These are phyloP conservation scores for Phalaenopsis aphrodite DNA, from an alignment of 106 monocot species.

Conservation along the genomic window DNA sequence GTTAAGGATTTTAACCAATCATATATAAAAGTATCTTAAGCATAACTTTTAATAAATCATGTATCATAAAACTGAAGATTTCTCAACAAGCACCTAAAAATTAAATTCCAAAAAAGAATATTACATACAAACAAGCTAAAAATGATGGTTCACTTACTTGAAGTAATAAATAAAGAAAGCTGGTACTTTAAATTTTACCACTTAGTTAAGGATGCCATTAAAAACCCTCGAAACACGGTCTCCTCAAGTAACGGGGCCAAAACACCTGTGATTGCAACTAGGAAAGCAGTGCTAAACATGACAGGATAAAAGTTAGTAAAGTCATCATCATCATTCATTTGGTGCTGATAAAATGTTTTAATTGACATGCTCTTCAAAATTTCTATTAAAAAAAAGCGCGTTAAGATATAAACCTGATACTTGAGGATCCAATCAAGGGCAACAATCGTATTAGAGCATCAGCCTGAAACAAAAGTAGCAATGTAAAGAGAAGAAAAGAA, in stretches of 20 bases:
- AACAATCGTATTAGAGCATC: conserved; percentile 72
- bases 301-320: conserved; percentile 4
- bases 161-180: neutral
- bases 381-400: neutral
- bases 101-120: neutral
- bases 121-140: neutral
- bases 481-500: neutral
- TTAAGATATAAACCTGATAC: conserved; percentile 41
- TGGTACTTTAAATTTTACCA: conserved; percentile 35
- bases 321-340: conserved; percentile 9
- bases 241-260: conserved; percentile 91
- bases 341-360: neutral
- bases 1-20: neutral
- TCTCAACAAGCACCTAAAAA: neutral
- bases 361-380: neutral
- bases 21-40: neutral
- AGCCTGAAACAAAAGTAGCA: conserved; percentile 37
- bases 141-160: neutral
- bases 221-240: conserved; percentile 88
- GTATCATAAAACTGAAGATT: neutral
- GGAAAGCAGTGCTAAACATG: conserved; percentile 57
- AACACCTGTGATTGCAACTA: conserved; percentile 81
- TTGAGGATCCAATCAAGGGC: conserved; percentile 84
- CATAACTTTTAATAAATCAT: neutral
- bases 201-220: conserved; percentile 83